These are phyloP conservation scores for Didymellaceae sp. DNA, from an alignment of 2,329 filamentous ascomycete species.

Conservation along the genomic window DNA sequence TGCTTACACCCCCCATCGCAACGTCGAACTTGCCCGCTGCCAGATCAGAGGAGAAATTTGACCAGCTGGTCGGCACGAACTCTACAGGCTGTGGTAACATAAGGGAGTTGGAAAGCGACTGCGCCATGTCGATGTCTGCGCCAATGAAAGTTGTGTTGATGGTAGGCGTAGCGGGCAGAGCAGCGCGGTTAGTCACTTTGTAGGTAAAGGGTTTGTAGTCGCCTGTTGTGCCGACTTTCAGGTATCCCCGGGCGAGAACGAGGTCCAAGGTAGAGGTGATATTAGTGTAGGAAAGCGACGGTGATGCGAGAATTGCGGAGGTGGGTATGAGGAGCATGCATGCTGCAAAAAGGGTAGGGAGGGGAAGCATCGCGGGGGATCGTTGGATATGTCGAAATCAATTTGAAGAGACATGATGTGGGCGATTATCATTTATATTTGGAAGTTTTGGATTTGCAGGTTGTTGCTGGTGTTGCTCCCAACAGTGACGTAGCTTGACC, in stretches of 20 bases:
- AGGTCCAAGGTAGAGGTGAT: conserved; percentile 17
- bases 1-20: conserved; percentile 24
- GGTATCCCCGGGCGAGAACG: conserved; percentile 20
- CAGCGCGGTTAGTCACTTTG: conserved; percentile 19
- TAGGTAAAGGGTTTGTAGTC: conserved; percentile 27
- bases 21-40: conserved; percentile 17
- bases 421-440: too few relatives aligned
- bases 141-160: conserved; percentile 23
- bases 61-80: conserved; percentile 22
- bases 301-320: background rate
- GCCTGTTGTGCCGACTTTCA: conserved; percentile 25
- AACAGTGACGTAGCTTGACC: too few relatives aligned
- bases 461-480: too few relatives aligned
- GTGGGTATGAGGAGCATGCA: too few relatives aligned
- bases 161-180: conserved; percentile 12
- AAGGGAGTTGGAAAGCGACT: conserved; percentile 18
- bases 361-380: too few relatives aligned
- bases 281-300: conserved; percentile 4
- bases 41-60: conserved; percentile 15
- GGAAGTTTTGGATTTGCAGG: too few relatives aligned
- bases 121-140: conserved; percentile 20
- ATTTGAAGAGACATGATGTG: too few relatives aligned
- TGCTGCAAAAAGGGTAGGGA: too few relatives aligned
- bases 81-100: conserved; percentile 10
- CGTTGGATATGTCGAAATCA: too few relatives aligned